A percentile compares a stretch with the other conserved stretches of the same genome.
phyloP scores from a whole-genome alignment of 164 flowering plant species.

The Nelumbo lutea region DNA sequence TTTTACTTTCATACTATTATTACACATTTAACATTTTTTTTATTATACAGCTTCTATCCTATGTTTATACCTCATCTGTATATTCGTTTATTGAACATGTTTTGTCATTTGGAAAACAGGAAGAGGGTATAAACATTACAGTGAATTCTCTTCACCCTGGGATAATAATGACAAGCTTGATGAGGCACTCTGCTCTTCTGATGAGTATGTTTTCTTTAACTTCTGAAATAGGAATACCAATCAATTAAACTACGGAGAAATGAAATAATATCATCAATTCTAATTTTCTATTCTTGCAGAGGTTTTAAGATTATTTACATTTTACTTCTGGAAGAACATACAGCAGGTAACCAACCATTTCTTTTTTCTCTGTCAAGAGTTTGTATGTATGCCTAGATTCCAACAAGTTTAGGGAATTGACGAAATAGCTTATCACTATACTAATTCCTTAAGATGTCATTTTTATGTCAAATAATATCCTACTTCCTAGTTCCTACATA shows the following conservation, averaged over 20 bases:
- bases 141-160: constrained; percentile 94
- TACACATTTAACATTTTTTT: neutral
- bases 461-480: no score
- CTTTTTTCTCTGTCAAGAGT: no score
- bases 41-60: neutral
- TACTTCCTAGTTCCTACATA: no score
- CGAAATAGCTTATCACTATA: no score
- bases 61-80: neutral
- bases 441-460: no score
- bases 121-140: constrained; percentile 75
- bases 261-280: neutral
- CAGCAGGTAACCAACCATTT: constrained; percentile 57
- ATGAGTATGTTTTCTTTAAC: constrained; percentile 45
- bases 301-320: constrained; percentile 41
- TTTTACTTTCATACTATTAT: no score
- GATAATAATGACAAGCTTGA: constrained; percentile 75
- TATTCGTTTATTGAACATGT: neutral
- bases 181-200: constrained; percentile 47
- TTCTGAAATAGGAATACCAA: neutral
- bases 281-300: constrained; percentile 32
- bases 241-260: neutral
- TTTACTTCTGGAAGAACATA: constrained; percentile 74
- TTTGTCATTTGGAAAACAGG: constrained; percentile 34
- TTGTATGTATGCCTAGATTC: no score
- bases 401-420: no score